Evolutionary conservation across 768 basidiomycete genomes (phyloP).

Genomic region (Suillus clintonianus): DNA sequence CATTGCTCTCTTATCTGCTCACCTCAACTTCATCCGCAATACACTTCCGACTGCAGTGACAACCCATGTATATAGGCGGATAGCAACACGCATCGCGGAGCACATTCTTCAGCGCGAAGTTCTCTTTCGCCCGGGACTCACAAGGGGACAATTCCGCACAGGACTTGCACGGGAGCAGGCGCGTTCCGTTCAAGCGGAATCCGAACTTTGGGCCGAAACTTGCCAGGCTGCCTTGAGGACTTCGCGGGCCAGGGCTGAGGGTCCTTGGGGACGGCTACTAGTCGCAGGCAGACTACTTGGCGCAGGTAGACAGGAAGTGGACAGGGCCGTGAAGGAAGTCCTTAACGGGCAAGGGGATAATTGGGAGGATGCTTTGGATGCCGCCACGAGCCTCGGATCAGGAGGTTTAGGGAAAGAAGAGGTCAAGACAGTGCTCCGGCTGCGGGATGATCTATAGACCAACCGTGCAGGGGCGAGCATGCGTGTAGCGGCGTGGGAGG

Average conservation of each 20-base stretch:
- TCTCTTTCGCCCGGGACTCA: conserved; percentile 72
- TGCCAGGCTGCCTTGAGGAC: conserved; percentile 58
- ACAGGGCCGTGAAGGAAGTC: conserved; percentile 18
- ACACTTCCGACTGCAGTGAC: conserved; percentile 61
- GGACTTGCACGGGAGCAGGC: conserved; percentile 48
- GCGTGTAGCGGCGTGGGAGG: background rate
- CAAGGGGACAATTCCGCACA: conserved; percentile 29
- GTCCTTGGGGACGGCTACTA: conserved; percentile 74
- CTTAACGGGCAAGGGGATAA: conserved; percentile 25
- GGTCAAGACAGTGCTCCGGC: conserved; percentile 54
- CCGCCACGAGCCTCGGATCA: conserved; percentile 56
- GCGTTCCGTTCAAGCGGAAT: conserved; percentile 64
- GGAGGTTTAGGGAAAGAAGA: conserved; percentile 66
- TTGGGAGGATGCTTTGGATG: conserved; percentile 52
- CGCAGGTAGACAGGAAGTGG: conserved; percentile 47
- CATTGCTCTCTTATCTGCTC: conserved; percentile 78
- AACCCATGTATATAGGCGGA: conserved; percentile 71
- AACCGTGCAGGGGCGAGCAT: background rate
- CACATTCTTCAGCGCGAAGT: conserved; percentile 86
- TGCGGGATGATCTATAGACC: conserved; percentile 39
- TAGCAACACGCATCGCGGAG: conserved; percentile 67
- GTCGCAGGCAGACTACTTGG: conserved; percentile 71
- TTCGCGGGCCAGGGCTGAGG: conserved; percentile 56
- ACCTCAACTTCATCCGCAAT: conserved; percentile 66
- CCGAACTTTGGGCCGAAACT: conserved; percentile 82